Percentiles rank a stretch among this genome's conserved stretches.
Conservation (phyloP, 2,329 filamentous ascomycete species). For the Cladosporium sp. region DNA sequence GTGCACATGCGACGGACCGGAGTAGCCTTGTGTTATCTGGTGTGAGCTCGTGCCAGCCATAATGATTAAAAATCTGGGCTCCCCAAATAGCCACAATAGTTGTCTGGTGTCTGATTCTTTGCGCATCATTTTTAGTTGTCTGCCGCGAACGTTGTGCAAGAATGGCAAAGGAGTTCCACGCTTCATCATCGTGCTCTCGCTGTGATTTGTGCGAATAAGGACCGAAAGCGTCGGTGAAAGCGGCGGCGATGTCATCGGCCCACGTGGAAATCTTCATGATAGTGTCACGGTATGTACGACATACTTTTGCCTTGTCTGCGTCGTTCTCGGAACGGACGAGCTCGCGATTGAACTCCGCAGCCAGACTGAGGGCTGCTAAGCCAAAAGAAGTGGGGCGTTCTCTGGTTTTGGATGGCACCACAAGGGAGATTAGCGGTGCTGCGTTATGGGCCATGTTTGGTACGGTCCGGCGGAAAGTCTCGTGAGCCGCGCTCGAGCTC, state of each 20-base stretch:
- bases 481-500: background rate
- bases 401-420: background rate
- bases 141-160: background rate
- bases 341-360: background rate
- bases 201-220: background rate
- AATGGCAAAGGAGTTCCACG: background rate
- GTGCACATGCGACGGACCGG: background rate
- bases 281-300: background rate
- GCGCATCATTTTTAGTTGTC: background rate
- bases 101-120: background rate
- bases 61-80: background rate
- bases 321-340: background rate
- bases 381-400: background rate
- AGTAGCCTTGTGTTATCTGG: background rate
- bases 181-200: background rate
- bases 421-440: background rate
- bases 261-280: background rate
- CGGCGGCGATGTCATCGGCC: background rate
- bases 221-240: slow-evolving; percentile 1
- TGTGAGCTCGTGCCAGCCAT: background rate
- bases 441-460: background rate
- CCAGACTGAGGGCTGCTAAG: background rate
- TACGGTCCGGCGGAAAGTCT: background rate
- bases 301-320: background rate
- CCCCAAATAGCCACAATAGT: background rate